Evolutionary conservation across 352 stramenopile genomes (phyloP), one percentile per base, ranked within the genome.

Genomic region (Globisporangium barbulae): DNA sequence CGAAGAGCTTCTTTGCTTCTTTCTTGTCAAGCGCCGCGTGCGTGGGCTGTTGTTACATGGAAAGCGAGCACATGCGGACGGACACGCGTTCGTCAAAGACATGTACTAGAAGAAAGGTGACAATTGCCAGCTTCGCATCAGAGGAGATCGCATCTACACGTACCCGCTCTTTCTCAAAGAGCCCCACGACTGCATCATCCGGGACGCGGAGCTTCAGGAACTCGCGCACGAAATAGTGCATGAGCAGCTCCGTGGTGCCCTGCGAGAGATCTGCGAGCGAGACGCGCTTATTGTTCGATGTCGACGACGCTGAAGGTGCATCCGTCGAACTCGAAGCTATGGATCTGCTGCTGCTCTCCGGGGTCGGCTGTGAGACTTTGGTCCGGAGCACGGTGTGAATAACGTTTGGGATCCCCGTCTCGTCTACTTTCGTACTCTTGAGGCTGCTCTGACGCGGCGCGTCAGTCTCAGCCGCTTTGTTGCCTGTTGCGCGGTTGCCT

Each of bases 171-270:
- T 72, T 60, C 7, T 85, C 76, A 37, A 89, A 70, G 57, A 82
- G 58, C 35, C 68, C 55, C 25, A 75, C 64, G 57, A 89, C 65
- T 41, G 37, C 45, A 15, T 75, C 63, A 2, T 73, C 65, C 0
- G 74, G 72, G 52, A 74, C 72, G 37, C 81, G 75, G 10, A 73
- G 70, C 25, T 73, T 65, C 10, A 93, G 68, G 39, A 87, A 89
- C 28, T 89, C 76, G 2, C 76, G 78, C n/a, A 91, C 73, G n/a
- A 90, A 69, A 39, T 84, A 70, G 33, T 85, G 69, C 17, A 83
- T 67, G 33, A 76, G 77, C 17, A 68, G 60, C 13, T 81, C 70
- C 8, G 64, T 59, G 8, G 30, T 31, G 53, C 64, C 31, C 19
- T 37, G 35, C 35, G 55, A 39, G 9, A 39, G 5, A 30, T 64